Evolutionary conservation across 208 protist species (phyloP).

Genomic region (Phytomonas francai): DNA sequence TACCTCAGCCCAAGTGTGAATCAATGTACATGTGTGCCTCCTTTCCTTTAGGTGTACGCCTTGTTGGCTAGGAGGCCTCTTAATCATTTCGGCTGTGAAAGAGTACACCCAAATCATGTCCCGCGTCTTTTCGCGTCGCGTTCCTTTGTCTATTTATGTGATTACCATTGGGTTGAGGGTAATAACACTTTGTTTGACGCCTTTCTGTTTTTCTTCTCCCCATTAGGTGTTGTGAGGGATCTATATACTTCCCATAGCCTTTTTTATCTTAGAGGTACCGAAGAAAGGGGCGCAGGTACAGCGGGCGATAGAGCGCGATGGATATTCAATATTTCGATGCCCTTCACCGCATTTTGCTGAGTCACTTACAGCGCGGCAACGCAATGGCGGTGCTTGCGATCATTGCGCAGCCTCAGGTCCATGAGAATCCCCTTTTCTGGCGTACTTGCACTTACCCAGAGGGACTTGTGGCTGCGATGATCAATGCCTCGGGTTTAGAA

Average conservation of each 20-base stretch:
- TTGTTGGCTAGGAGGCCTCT: neutral
- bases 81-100: neutral
- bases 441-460: conserved; percentile 58
- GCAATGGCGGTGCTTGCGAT: conserved; percentile 28
- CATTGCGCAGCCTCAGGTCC: conserved; percentile 28
- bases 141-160: neutral
- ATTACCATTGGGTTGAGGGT: neutral
- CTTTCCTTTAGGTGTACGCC: neutral
- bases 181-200: neutral
- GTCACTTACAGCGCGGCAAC: conserved; percentile 37
- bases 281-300: neutral
- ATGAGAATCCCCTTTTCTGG: conserved; percentile 52
- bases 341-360: conserved; percentile 53
- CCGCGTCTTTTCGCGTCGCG: neutral
- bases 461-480: conserved; percentile 23
- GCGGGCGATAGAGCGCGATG: neutral
- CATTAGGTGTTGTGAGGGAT: neutral
- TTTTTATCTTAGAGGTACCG: neutral
- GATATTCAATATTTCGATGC: conserved; percentile 39
- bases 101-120: neutral
- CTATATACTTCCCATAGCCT: neutral
- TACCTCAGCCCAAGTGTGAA: neutral
- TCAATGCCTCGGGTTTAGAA: neutral
- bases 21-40: neutral
- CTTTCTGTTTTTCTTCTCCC: neutral